Percentiles rank a stretch among this genome's conserved stretches.
Conservation (phyloP, 2,329 filamentous ascomycete species). For the Alternaria ventricosa region DNA sequence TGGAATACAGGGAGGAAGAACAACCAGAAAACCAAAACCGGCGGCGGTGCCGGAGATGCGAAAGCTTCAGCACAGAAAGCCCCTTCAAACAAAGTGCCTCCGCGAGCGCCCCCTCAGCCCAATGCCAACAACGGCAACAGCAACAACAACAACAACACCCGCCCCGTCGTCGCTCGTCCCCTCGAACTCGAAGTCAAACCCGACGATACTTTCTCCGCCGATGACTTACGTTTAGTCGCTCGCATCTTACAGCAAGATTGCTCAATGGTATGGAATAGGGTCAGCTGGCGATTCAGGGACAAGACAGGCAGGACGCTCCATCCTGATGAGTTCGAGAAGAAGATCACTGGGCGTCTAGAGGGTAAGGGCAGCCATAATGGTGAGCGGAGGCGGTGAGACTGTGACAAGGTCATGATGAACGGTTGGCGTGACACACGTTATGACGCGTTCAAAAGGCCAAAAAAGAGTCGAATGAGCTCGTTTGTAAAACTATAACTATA, state of each 20-base stretch:
- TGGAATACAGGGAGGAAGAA: neutral
- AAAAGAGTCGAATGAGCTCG: neutral
- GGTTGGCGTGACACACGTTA: neutral
- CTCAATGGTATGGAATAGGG: conserved; percentile 53
- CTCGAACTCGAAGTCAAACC: conserved; percentile 31
- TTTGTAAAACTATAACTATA: neutral
- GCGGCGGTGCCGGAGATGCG: neutral
- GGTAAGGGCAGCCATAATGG: conserved; percentile 2
- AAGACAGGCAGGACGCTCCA: conserved; percentile 56
- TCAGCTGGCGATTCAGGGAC: conserved; percentile 58
- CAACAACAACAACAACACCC: neutral
- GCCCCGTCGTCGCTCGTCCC: neutral
- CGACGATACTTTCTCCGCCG: conserved; percentile 34
- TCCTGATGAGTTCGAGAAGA: conserved; percentile 53
- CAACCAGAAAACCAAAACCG: neutral
- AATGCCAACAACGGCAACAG: neutral
- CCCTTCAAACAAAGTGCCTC: conserved; percentile 5
- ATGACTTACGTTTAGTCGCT: conserved; percentile 52
- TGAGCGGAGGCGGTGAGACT: neutral
- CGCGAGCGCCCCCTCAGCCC: neutral
- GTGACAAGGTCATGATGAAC: neutral
- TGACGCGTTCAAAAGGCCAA: neutral
- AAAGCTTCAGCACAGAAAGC: neutral
- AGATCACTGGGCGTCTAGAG: conserved; percentile 42
- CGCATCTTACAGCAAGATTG: conserved; percentile 54